Evolutionary conservation across 495 filamentous ascomycete species (phyloP).

Genomic region (Aspergillus cavernicola): DNA sequence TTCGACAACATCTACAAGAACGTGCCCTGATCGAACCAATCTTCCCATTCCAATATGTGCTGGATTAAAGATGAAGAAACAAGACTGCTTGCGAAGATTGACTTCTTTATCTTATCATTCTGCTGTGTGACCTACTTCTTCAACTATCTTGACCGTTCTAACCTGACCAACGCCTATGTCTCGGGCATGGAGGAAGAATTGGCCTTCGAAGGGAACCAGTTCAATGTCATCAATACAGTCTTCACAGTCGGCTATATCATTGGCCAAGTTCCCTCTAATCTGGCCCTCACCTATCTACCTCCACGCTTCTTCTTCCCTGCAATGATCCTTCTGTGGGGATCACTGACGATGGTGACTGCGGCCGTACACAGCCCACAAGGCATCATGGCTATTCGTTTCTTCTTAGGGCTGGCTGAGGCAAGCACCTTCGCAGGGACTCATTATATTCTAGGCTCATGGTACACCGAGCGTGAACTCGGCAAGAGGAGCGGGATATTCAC

Average conservation of each 20-base stretch:
- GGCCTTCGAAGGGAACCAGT: conserved; percentile 51
- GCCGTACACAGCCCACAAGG: conserved; percentile 42
- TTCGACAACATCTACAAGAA: too few species aligned
- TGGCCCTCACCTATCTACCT: conserved; percentile 55
- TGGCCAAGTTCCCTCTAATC: conserved; percentile 55
- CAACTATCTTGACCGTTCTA: conserved; percentile 53
- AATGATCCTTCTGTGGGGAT: conserved; percentile 59
- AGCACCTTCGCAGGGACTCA: conserved; percentile 62
- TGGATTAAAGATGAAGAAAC: conserved; percentile 8
- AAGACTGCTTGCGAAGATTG: conserved; percentile 29
- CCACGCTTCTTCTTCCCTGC: conserved; percentile 58
- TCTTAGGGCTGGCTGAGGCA: conserved; percentile 58
- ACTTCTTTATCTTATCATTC: conserved; percentile 64
- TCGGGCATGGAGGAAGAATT: conserved; percentile 64
- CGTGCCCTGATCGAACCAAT: too few species aligned
- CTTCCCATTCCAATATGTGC: conserved; percentile 21
- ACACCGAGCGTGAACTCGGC: conserved; percentile 59
- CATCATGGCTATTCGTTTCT: conserved; percentile 68
- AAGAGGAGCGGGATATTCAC: conserved; percentile 53
- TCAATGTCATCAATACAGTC: conserved; percentile 56
- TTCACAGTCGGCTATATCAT: conserved; percentile 48
- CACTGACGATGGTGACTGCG: conserved; percentile 57
- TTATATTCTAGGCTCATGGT: conserved; percentile 66
- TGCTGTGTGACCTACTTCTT: conserved; percentile 59
- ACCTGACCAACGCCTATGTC: conserved; percentile 61